Evolutionary conservation across 306 rosid genomes (phyloP).

Genomic region (Prunus campanulata): DNA sequence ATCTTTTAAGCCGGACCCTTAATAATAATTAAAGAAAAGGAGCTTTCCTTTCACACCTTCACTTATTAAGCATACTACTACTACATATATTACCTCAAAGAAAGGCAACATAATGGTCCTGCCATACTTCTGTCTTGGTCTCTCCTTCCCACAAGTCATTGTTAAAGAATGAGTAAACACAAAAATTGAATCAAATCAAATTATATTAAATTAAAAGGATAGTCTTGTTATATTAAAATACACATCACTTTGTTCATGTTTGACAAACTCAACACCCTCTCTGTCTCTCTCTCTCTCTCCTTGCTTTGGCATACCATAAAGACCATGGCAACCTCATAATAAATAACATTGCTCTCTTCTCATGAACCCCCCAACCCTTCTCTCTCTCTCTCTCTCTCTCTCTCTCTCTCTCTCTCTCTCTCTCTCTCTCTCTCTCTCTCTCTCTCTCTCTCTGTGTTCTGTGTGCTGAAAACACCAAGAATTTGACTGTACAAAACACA

Average conservation of each 20-base stretch:
- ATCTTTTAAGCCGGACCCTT: not conserved
- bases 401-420: conserved; percentile 1
- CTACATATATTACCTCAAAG: not conserved
- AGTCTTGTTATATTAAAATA: conserved; percentile 10
- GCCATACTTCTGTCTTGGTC: conserved; percentile 10
- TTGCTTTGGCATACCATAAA: conserved; percentile 7
- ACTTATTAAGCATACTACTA: not conserved
- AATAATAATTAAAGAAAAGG: not conserved
- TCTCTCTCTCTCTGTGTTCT: not conserved
- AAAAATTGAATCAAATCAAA: not conserved
- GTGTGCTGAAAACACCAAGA: not conserved
- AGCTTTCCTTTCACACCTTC: conserved; percentile 10
- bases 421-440: conserved; percentile 10
- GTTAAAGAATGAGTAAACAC: conserved; percentile 15
- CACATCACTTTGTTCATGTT: conserved; percentile 32
- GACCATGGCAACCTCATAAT: conserved; percentile 11
- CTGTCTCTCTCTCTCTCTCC: not conserved
- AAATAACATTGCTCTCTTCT: not conserved
- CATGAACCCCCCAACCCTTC: not conserved
- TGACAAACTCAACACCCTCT: conserved; percentile 40
- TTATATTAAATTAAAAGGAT: not conserved
- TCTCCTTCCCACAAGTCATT: not conserved
- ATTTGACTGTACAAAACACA: no score
- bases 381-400: not conserved
- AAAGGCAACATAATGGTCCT: conserved; percentile 12